Evolutionary conservation across 768 basidiomycete species (phyloP).

Genomic region (Boletus coccyginus): DNA sequence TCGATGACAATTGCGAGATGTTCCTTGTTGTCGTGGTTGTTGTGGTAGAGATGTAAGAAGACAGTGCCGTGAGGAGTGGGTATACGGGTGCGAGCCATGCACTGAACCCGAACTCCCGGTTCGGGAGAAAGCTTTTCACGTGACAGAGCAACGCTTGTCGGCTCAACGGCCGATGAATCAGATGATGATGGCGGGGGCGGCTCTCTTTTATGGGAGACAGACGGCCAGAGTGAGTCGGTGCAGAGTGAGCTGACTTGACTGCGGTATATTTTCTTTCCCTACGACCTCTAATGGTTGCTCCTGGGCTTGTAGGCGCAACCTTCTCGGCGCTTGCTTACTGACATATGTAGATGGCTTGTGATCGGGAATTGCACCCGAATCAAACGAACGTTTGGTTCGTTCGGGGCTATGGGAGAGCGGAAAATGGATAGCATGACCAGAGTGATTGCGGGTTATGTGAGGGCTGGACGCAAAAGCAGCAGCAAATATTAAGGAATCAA

Average conservation of each 20-base stretch:
- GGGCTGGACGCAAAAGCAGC: constrained; percentile 73
- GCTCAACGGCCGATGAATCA: constrained; percentile 18
- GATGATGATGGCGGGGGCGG: constrained; percentile 24
- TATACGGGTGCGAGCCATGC: constrained; percentile 96
- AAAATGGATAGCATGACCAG: constrained; percentile 70
- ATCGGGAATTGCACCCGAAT: constrained; percentile 34
- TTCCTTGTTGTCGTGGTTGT: constrained; percentile 88
- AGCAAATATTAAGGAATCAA: constrained; percentile 79
- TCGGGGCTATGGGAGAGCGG: constrained; percentile 47
- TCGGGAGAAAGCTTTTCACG: neutral
- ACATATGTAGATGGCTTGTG: constrained; percentile 57
- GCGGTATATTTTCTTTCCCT: constrained; percentile 52
- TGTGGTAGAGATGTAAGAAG: constrained; percentile 94
- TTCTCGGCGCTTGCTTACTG: constrained; percentile 74
- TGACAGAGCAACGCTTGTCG: constrained; percentile 7
- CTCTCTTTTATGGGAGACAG: constrained; percentile 40
- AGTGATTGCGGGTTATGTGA: constrained; percentile 82
- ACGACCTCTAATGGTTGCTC: constrained; percentile 27
- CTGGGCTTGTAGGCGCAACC: constrained; percentile 45
- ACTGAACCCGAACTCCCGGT: constrained; percentile 63
- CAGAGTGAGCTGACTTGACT: constrained; percentile 7
- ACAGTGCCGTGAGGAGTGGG: constrained; percentile 93
- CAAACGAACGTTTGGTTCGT: constrained; percentile 50
- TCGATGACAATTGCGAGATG: constrained; percentile 96
- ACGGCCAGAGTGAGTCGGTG: constrained; percentile 35